Percentiles rank a stretch among this genome's conserved stretches.
phyloP scores from a whole-genome alignment of 495 filamentous ascomycete species.

The Thermochaetoides thermophila region DNA sequence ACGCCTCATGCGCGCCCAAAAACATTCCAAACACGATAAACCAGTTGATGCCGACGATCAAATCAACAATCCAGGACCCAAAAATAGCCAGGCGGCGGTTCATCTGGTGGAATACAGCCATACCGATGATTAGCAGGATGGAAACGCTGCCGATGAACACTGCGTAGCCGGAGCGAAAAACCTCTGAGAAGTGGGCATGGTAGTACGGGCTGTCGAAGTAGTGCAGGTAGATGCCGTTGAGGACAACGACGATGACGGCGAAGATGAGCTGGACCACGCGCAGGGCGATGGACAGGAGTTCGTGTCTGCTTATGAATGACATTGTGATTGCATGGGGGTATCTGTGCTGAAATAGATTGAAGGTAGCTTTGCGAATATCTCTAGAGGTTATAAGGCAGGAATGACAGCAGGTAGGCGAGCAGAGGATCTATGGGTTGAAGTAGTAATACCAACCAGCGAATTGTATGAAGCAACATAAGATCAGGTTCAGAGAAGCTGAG shows the following conservation, averaged over 20 bases:
- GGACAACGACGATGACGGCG: constrained; percentile 31
- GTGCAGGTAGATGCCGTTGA: constrained; percentile 32
- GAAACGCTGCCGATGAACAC: constrained; percentile 32
- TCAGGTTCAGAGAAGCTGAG: no score
- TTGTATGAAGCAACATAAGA: no score
- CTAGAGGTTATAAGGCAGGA: no score
- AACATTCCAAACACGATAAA: constrained; percentile 49
- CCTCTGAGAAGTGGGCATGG: constrained; percentile 21
- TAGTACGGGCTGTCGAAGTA: constrained; percentile 8
- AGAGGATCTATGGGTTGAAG: no score
- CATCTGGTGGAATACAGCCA: constrained; percentile 34
- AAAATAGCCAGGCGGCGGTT: no score
- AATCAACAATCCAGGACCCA: constrained; percentile 36
- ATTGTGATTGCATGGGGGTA: constrained; percentile 14
- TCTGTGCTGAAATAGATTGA: no score
- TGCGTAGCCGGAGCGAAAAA: constrained; percentile 33
- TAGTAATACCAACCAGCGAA: no score
- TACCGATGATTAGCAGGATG: constrained; percentile 30
- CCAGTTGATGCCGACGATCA: constrained; percentile 46
- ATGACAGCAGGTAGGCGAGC: no score
- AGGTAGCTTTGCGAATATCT: no score
- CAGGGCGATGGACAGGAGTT: constrained; percentile 28
- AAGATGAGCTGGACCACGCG: constrained; percentile 33
- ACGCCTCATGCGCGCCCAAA: constrained; percentile 38
- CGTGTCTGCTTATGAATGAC: constrained; percentile 25